Evolutionary conservation across 495 filamentous ascomycete species (phyloP), one percentile per base, ranked within the genome.

Genomic region (Cudoniella acicularis): DNA sequence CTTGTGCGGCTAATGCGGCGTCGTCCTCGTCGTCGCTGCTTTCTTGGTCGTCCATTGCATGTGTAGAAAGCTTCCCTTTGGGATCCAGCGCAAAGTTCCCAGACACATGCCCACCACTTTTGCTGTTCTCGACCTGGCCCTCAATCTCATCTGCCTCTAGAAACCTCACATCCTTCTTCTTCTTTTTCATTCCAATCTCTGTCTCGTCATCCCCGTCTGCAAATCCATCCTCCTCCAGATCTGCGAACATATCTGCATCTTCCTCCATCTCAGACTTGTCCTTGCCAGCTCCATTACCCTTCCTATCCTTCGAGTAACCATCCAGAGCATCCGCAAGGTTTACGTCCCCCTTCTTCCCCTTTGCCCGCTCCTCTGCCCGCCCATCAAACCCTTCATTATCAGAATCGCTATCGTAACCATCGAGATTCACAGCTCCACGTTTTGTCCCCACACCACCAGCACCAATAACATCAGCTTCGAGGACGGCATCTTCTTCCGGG

Each of bases 361-460:
- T 80, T 10, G 80, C 79, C 57, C 82, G 80, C 11, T 76, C 79
- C 49, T 86, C 83, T 0, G 82, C 84, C 25, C 87, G 77, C 40
- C 79, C 86, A 57, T 91, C 81, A 70, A 96, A 95, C 20, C 88
- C 91, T 62, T 98, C 94, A 55, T 92, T 92, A 9, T 93, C 92
- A 26, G 89, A 94, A 71, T 99, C 94, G 0, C 87, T 93, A 54
- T 97, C 93, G 74, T 98, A 98, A 2, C 95, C 94, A 66, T 98
- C 94, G 25, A 98, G 84, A 61, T 97, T 96, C 27, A 98, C 85
- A 1, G 92, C 94, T 64, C 90, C 89, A 56, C 94, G 91, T 66
- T 96, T 96, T 0, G 88, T 86, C 46, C 87, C 84, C 40, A 84
- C 78, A 0, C 85, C 88, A 16, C 86, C 78, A n/a, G 84, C 85